Evolutionary conservation across 2,329 filamentous ascomycete genomes (phyloP), one percentile per base, ranked within the genome.

Genomic region (Fusarium longipes): DNA sequence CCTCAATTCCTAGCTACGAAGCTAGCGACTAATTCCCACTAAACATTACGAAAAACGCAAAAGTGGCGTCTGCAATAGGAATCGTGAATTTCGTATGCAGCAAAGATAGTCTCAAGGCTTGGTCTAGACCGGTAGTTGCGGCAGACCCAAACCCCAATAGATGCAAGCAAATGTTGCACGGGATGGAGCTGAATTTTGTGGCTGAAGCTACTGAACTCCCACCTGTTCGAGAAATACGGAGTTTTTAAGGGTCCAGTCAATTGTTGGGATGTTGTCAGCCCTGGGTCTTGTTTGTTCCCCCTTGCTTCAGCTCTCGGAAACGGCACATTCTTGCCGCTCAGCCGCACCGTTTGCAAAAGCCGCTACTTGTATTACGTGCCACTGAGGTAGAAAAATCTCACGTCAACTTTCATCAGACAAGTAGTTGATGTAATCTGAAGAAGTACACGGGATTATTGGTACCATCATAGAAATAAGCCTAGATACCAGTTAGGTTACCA

Each of bases 111-210:
- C n/a, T 15, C 11, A 18, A 3, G 25, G 30, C 17, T 40, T 27
- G 22, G 29, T 50, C 60, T 63, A 36, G 60, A 63, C 43, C 51
- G 36, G 29, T 22, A 43, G 15, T 10, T 25, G n/a, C 43, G 14
- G 51, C 51, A 43, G 40, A 30, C 50, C 33, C 35, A 44, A 24
- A 18, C 6, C 33, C 18, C 38, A 45, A 42, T n/a, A 35, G 30
- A 29, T 40, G 44, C 38, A 45, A n/a, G 8, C 10, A 8, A 10
- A 40, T n/a, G 35, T 20, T 30, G 14, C 12, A 25, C n/a, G 18
- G 18, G 18, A 20, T 9, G n/a, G 45, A 57, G 44, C 44, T 63
- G 51, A 57, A 25, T n/a, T 14, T 6, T 15, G 44, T 63, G 51
- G 60, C 58, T 51, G n/a, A 22, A 36, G 12, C 51, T 36, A 58